These are phyloP conservation scores for Leucocoprinus leucothites DNA, from an alignment of 768 basidiomycete species.

Conservation along the genomic window DNA sequence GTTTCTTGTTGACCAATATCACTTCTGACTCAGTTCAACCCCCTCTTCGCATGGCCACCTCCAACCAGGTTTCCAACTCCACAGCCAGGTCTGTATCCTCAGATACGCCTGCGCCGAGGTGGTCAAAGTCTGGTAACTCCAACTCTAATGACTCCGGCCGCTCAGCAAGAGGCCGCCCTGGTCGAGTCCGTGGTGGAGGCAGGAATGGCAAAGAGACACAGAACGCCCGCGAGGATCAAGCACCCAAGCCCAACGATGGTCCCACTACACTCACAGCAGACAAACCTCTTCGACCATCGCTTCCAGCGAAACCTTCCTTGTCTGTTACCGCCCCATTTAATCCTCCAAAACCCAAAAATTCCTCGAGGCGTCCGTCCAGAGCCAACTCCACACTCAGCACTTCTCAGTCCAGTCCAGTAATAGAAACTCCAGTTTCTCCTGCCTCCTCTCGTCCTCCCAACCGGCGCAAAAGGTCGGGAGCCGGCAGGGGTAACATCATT, in stretches of 20 bases:
- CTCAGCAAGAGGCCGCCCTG: conserved; percentile 33
- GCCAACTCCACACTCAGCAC: conserved; percentile 25
- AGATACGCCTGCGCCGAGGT: conserved; percentile 27
- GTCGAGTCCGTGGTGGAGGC: conserved; percentile 27
- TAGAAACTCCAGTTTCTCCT: conserved; percentile 21
- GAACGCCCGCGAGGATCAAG: conserved; percentile 16
- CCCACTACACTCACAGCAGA: conserved; percentile 16
- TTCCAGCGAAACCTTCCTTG: conserved; percentile 18
- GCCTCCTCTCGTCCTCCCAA: conserved; percentile 38
- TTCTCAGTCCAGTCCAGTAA: conserved; percentile 18
- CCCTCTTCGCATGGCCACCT: conserved; percentile 37
- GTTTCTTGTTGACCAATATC: background rate
- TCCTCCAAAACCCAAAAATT: conserved; percentile 24
- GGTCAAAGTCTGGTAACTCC: conserved; percentile 41
- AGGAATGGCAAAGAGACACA: conserved; percentile 26
- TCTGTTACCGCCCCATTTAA: conserved; percentile 12
- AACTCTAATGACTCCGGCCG: conserved; percentile 42
- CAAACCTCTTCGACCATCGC: conserved; percentile 19
- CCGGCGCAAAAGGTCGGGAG: conserved; percentile 50
- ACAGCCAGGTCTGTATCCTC: conserved; percentile 24
- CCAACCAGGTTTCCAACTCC: conserved; percentile 25
- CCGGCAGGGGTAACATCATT: conserved; percentile 25
- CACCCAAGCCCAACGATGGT: conserved; percentile 12
- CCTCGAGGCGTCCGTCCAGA: conserved; percentile 33
- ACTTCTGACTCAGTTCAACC: background rate